Conservation (phyloP, 2,329 filamentous ascomycete genomes). For the Elsinoe arachidis region DNA sequence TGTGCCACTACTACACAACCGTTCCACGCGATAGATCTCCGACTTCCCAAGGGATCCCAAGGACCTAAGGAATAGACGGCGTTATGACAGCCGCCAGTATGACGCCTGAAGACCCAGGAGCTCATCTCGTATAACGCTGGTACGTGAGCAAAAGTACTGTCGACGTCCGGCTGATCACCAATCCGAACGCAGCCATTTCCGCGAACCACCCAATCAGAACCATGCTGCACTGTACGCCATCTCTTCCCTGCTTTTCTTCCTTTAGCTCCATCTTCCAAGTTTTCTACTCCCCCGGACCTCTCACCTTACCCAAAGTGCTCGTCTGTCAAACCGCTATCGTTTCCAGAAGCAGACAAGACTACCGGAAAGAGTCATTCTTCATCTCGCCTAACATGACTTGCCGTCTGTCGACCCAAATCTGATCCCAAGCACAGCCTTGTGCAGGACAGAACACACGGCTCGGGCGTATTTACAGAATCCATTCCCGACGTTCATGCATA, state of each 20-base stretch:
- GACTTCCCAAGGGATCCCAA: neutral
- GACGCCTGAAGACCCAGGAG: neutral
- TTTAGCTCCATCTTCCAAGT: neutral
- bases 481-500: neutral
- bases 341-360: neutral
- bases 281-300: neutral
- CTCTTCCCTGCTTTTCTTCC: slow-evolving; percentile 3
- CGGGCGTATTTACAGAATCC: neutral
- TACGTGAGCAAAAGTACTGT: neutral
- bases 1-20: neutral
- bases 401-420: neutral
- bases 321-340: slow-evolving; percentile 7
- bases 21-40: neutral
- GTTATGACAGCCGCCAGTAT: neutral
- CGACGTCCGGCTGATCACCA: neutral
- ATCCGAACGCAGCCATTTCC: neutral
- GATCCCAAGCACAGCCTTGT: neutral
- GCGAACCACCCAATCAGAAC: neutral
- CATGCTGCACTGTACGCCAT: neutral
- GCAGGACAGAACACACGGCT: neutral
- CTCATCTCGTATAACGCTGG: neutral
- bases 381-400: neutral
- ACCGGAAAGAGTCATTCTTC: neutral
- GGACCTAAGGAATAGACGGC: neutral
- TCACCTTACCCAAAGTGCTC: slow-evolving; percentile 1